Evolutionary conservation across 768 basidiomycete species (phyloP), one percentile per base, ranked within the genome.

Genomic region (Trametes meyenii): DNA sequence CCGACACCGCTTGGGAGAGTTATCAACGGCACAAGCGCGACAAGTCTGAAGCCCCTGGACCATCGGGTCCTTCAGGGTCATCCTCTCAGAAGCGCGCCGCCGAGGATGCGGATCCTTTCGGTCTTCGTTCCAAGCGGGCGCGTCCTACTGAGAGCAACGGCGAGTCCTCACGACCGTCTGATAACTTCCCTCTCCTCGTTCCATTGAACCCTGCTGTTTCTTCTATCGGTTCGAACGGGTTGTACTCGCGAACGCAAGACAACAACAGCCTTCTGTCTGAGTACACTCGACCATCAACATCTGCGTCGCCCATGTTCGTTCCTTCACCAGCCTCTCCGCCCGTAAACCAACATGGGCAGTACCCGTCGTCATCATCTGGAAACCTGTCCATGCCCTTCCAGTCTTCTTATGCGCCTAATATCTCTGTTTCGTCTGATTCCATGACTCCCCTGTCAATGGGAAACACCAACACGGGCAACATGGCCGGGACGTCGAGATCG

Each of bases 1-100:
- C 94, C 0, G 95, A 96, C 70, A 94, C 93, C 1, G 94, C 94
- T 38, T 94, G 90, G 82, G 94, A 96, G 70, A 88, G 92, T 53
- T 95, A 89, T 69, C 88, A 92, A 63, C 67, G 81, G 5, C 85
- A 93, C 66, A 95, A 88, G 73, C 75, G 77, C 36, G 79, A 79
- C 7, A 42, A 70, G 66, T 51, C 48, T 12, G 49, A 65, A 55
- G 81, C 81, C 62, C 58, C 67, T 14, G 61, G 56, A 29, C 60
- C 66, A 19, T 63, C 72, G 7, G 66, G 49, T 42, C 23, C 61
- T 10, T 42, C 63, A 8, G 42, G 59, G 12, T 55, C 38, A 21
- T 66, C 70, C 43, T 66, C 73, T 5, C 78, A 78, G 62, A 89
- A 89, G 70, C 82, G 87, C 26, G 39, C 83, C n/a, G 74, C 82